Conservation (phyloP, 2,329 filamentous ascomycete genomes). For the Neopestalotiopsis rosae region DNA sequence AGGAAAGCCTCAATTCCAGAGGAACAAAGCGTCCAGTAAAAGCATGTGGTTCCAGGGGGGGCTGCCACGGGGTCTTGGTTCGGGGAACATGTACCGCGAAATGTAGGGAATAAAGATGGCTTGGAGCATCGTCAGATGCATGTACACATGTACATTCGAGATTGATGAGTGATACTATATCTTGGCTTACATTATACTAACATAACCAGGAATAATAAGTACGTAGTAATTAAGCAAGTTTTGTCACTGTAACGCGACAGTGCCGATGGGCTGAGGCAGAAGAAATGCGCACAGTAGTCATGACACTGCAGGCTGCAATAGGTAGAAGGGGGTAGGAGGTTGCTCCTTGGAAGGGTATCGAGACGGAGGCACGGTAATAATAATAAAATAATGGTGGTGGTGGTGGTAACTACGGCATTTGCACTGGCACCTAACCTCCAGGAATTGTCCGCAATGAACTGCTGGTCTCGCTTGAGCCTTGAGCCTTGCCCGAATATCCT, state of each 20-base stretch:
- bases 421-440: not conserved
- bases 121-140: no score
- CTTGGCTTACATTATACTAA: no score
- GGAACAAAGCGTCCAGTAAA: not conserved
- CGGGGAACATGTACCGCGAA: no score
- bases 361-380: not conserved
- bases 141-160: no score
- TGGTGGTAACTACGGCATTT: not conserved
- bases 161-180: no score
- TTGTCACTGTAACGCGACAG: no score
- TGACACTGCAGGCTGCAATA: no score
- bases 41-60: not conserved
- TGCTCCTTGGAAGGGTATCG: not conserved
- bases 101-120: no score
- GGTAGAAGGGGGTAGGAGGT: not conserved
- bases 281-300: no score
- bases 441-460: constrained; percentile 6
- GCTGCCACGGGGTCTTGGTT: not conserved
- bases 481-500: constrained; percentile 3
- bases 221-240: no score
- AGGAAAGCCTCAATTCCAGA: not conserved
- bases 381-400: not conserved
- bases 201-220: no score
- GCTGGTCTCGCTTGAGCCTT: not conserved
- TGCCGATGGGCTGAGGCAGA: no score